Base-by-base conservation (phyloP, 495 filamentous ascomycete genomes). In the Talaromyces liani region DNA sequence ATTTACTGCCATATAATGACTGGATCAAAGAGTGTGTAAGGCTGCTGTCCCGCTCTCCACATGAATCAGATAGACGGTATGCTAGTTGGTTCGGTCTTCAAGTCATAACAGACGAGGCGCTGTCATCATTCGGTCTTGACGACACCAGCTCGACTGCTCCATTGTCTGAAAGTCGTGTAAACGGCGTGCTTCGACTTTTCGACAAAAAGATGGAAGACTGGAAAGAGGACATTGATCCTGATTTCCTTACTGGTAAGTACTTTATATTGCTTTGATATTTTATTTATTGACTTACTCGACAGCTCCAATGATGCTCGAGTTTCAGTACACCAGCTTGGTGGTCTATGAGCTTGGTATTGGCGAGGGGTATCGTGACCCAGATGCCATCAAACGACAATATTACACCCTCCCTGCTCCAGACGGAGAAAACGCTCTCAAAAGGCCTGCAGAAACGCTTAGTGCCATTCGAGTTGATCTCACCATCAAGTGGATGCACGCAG, bases 291-390 rank as follows among this genome's bases (percentile, higher is more conserved):
- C 53, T 16, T 16, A 5, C 16, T 29, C 10, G 20, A 24, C 33
- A 79, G 79, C 75, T 5, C 67, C 75, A 56, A 67, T 82, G 65
- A 73, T 70, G 36, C 71, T 83, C 58, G 77, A 79, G 69, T 84
- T 80, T 55, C 73, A 80, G 60, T 74, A 75, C 58, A 72, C 74
- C 25, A 69, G 75, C 29, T 72, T 84, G 8, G 76, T 75, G 29
- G 72, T 84, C 62, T 82, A 84, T 64, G 81, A 84, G 66, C 60
- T 82, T 7, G 80, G 77, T 39, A 69, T 82, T 34, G 77, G 80
- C 47, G 77, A 80, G 63, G 80, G 81, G 14, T 81, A 84, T 63
- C 75, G 78, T 29, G 77, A 80, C 12, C 78, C 78, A n/a, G 76
- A 80, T 62, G 72, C 76, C 4, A 66, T 77, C 34, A 75, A 74